Evolutionary conservation across 768 basidiomycete genomes (phyloP).

Genomic region (Psilocybe sp.): DNA sequence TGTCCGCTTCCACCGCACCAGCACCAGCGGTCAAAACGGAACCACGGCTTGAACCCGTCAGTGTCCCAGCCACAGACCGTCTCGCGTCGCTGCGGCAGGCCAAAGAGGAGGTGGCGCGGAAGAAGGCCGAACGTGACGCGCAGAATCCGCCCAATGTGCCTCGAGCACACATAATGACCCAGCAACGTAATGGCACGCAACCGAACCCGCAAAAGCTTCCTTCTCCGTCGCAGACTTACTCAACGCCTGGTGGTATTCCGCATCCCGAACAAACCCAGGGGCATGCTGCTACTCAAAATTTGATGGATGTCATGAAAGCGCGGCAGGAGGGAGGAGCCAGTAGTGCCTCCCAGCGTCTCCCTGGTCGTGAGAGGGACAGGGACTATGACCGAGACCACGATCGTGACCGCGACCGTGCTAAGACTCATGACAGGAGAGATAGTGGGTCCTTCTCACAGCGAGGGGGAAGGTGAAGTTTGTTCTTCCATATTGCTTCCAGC

Average conservation of each 20-base stretch:
- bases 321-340: not conserved
- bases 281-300: not conserved
- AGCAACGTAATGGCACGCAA: not conserved
- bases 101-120: constrained; percentile 14
- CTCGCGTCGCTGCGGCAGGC: constrained; percentile 23
- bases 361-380: constrained; percentile 8
- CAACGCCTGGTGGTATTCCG: constrained; percentile 10
- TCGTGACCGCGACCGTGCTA: not conserved
- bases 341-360: constrained; percentile 3
- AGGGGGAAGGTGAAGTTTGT: no score
- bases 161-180: not conserved
- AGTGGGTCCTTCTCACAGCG: no score
- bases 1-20: constrained; percentile 7
- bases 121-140: constrained; percentile 8
- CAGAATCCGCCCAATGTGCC: constrained; percentile 1
- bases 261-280: not conserved
- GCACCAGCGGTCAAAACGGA: constrained; percentile 12
- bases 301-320: not conserved
- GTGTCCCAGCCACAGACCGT: constrained; percentile 11
- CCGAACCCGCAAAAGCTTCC: constrained; percentile 22
- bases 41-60: constrained; percentile 1
- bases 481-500: no score
- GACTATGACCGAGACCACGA: constrained; percentile 5
- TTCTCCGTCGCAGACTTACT: constrained; percentile 20
- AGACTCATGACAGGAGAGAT: not conserved